Conservation (phyloP, 257 asterid genomes). For the Ehretia macrophylla region DNA sequence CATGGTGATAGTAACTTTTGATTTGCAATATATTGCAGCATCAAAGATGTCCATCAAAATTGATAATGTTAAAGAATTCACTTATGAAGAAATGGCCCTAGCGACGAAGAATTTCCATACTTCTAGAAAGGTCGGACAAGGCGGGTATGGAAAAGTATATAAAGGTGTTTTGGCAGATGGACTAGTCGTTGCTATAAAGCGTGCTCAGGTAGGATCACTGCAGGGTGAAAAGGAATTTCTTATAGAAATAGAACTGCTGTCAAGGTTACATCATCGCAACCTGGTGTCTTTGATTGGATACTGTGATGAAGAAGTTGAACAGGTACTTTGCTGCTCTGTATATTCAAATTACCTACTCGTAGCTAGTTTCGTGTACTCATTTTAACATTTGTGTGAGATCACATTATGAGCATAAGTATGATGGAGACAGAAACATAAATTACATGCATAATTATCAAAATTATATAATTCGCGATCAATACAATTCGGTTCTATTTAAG, state of each 20-base stretch:
- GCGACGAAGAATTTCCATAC: constrained; percentile 59
- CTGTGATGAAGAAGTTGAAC: constrained; percentile 96
- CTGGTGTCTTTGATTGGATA: constrained; percentile 81
- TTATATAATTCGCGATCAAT: no score
- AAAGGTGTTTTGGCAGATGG: constrained; percentile 81
- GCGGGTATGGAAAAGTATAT: constrained; percentile 96
- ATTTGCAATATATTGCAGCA: constrained; percentile 44
- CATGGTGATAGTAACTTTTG: background rate
- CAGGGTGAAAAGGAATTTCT: constrained; percentile 98
- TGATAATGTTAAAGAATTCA: constrained; percentile 82
- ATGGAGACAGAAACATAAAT: no score
- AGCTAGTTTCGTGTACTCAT: background rate
- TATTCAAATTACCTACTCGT: constrained; percentile 5
- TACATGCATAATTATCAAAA: no score
- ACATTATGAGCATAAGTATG: no score
- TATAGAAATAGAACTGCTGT: constrained; percentile 79
- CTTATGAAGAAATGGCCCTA: constrained; percentile 53
- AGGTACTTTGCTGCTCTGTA: constrained; percentile 37
- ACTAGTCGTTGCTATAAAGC: constrained; percentile 82
- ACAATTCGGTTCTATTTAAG: no score
- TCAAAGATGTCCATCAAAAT: constrained; percentile 66
- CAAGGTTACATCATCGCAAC: constrained; percentile 92
- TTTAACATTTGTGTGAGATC: no score
- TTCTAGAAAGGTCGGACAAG: constrained; percentile 74
- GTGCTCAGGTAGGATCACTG: constrained; percentile 87